Percentiles rank a stretch among this genome's conserved stretches.
Conservation (phyloP, 2,329 filamentous ascomycete species). For the Aspergillus sp. region DNA sequence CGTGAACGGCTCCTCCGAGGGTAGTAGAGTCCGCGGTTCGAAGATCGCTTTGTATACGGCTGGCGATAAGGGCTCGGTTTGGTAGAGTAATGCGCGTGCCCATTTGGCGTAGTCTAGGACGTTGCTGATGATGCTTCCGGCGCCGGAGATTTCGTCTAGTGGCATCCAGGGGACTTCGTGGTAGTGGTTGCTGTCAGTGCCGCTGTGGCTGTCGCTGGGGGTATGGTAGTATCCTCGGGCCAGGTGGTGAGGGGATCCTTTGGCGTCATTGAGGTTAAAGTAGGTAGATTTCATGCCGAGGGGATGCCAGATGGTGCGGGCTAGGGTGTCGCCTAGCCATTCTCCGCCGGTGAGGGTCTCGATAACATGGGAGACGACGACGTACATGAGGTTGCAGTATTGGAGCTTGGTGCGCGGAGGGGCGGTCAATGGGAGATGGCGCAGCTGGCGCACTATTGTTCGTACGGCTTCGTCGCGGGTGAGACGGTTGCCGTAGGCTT, state of each 20-base stretch:
- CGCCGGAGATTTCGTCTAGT: constrained; percentile 9
- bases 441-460: constrained; percentile 44
- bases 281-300: constrained; percentile 46
- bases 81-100: constrained; percentile 51
- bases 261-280: constrained; percentile 38
- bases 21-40: neutral
- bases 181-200: neutral
- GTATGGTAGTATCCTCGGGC: constrained; percentile 28
- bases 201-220: too few species aligned
- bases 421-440: constrained; percentile 46
- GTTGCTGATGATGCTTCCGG: constrained; percentile 33
- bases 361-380: constrained; percentile 49
- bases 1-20: neutral
- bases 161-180: neutral
- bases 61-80: constrained; percentile 34
- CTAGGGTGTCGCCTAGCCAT: constrained; percentile 35
- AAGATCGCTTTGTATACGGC: neutral
- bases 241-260: constrained; percentile 24
- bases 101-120: constrained; percentile 51
- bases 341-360: constrained; percentile 43
- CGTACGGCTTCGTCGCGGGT: constrained; percentile 28
- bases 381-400: constrained; percentile 59
- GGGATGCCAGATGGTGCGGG: constrained; percentile 40
- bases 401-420: constrained; percentile 47
- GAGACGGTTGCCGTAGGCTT: constrained; percentile 1